phyloP scores from a whole-genome alignment of 345 rosid genomes.

The Hibiscus trionum region DNA sequence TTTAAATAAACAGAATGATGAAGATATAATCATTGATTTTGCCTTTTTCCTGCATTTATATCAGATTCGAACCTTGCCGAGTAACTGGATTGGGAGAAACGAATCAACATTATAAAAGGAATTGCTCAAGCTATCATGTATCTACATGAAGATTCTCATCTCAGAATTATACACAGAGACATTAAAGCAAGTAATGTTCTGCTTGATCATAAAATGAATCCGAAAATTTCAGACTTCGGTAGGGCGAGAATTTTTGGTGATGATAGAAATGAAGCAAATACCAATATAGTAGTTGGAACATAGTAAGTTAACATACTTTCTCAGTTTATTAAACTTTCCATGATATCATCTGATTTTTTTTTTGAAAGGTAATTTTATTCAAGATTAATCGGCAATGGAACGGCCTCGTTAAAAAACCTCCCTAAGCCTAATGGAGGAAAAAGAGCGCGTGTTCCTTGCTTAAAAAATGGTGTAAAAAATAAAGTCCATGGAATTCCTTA shows the following conservation, averaged over 20 bases:
- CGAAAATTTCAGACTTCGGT: conserved; percentile 29
- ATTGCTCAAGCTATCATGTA: conserved; percentile 31
- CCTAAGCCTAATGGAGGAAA: too few relatives aligned
- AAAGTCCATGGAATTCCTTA: too few relatives aligned
- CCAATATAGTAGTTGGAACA: conserved; percentile 24
- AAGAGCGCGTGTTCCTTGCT: too few relatives aligned
- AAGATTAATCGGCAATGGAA: too few relatives aligned
- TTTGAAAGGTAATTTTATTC: too few relatives aligned
- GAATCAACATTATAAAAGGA: not conserved
- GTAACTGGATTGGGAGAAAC: not conserved
- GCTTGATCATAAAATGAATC: conserved; percentile 20
- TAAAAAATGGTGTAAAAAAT: too few relatives aligned
- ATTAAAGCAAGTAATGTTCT: conserved; percentile 20
- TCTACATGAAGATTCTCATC: conserved; percentile 36
- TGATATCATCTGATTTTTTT: too few relatives aligned
- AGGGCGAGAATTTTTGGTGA: conserved; percentile 26
- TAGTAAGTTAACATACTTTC: not conserved
- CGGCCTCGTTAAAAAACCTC: too few relatives aligned
- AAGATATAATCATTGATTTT: not conserved
- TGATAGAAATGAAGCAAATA: conserved; percentile 23
- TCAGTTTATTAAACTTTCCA: too few relatives aligned
- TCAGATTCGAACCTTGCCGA: not conserved
- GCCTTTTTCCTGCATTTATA: not conserved
- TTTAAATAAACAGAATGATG: not conserved
- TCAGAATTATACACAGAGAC: conserved; percentile 27